Evolutionary conservation across 2,329 filamentous ascomycete species (phyloP).

Genomic region (Neocucurbitaria cava): DNA sequence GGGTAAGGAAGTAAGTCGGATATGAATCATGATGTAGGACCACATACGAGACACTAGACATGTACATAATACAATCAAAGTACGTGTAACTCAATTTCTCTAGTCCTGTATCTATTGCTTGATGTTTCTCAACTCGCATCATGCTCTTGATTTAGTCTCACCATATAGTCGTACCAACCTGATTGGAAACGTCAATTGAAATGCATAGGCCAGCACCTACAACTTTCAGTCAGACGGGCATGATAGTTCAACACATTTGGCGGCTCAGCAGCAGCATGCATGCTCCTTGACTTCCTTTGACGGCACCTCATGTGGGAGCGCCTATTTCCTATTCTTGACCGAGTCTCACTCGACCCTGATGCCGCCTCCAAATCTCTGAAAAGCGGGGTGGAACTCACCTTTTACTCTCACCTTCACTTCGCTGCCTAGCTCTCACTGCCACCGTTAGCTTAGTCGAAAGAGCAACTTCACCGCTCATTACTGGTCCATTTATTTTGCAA

Average conservation of each 20-base stretch:
- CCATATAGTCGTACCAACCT: not conserved
- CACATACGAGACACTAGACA: not conserved
- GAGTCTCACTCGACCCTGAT: not conserved
- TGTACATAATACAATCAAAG: not conserved
- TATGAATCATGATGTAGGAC: conserved; percentile 68
- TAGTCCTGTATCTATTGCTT: not conserved
- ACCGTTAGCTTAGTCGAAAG: not conserved
- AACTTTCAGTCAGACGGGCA: too few species aligned
- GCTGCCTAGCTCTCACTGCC: conserved; percentile 12
- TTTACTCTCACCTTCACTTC: conserved; percentile 8
- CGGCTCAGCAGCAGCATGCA: too few species aligned
- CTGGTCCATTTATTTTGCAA: not conserved
- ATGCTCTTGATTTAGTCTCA: not conserved
- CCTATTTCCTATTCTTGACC: not conserved
- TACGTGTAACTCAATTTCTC: not conserved
- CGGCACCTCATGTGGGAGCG: too few species aligned
- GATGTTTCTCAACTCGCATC: not conserved
- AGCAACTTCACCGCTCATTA: conserved; percentile 8
- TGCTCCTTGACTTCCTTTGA: too few species aligned
- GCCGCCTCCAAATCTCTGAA: not conserved
- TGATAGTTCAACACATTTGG: too few species aligned
- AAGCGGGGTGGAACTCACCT: conserved; percentile 3
- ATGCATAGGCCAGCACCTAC: too few species aligned
- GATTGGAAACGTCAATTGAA: not conserved
- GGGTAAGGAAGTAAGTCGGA: conserved; percentile 86